Base-by-base conservation (phyloP, 2,329 filamentous ascomycete genomes). In the Penicillium sp. region DNA sequence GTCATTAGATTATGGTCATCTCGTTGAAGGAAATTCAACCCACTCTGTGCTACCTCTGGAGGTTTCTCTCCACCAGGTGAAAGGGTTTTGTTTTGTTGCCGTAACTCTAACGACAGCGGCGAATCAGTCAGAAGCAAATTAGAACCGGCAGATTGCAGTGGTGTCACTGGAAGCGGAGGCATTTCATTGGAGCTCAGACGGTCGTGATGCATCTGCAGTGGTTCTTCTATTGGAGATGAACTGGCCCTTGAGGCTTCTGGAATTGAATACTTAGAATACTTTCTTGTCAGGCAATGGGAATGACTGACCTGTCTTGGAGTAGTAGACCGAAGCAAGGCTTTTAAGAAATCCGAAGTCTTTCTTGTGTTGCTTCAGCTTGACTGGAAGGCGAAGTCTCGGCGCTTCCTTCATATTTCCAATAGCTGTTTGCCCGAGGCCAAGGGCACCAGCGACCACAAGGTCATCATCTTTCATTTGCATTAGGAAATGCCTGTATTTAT, bases 391-490 rank as follows among this genome's bases (percentile, higher is more conserved):
- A 13, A 50, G 45, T 50, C 45, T 50, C 22, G 19, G 24, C 28
- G 45, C 45, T 50, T 50, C 45, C 28, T 50, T 50, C 45, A 50
- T 50, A 28, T 50, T 50, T 28, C 45, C 45, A 28, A 50, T 50
- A 17, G 45, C 45, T 28, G 45, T 50, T 50, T 50, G 45, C 45
- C 45, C 24, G 24, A 50, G 45, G 45, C 45, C 45, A 50, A 50
- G 45, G 24, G 45, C 45, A 50, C 45, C 45, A 50, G 45, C 45
- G 24, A 50, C 45, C 45, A 50, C 45, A 50, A 50, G 45, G 24
- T 50, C 45, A 50, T 50, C 45, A 50, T 50, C 45, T 24, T 50
- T 50, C 24, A 50, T 24, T 50, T 50, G 45, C 45, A 53, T 35
- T 35, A 19, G 30, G 26, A 38, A 53, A 38, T 53, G 33, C 33